Percentiles rank a stretch among this genome's conserved stretches.
These are phyloP conservation scores for Colletotrichum cordylinicola DNA, from an alignment of 2,329 filamentous ascomycete genomes.

Conservation along the genomic window DNA sequence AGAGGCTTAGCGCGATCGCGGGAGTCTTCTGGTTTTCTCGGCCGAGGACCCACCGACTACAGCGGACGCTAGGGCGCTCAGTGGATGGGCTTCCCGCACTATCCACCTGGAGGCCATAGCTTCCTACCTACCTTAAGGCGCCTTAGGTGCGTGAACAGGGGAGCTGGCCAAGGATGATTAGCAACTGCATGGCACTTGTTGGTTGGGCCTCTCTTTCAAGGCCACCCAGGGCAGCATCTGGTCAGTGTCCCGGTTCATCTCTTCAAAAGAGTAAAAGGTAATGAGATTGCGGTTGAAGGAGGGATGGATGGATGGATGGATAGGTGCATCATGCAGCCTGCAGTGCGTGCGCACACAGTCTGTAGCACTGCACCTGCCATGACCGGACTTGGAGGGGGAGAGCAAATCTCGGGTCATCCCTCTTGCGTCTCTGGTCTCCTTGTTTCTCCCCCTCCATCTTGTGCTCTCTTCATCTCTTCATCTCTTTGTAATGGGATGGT, in stretches of 20 bases:
- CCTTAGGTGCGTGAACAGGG: too few species aligned
- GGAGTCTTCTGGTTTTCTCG: background rate
- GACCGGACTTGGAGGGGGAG: background rate
- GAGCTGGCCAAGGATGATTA: background rate
- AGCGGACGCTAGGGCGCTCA: constrained; percentile 13
- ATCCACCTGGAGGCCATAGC: constrained; percentile 5
- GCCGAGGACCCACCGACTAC: background rate
- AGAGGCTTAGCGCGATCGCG: constrained; percentile 13
- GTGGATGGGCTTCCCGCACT: constrained; percentile 13
- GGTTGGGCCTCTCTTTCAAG: background rate
- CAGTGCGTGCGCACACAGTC: constrained; percentile 14
- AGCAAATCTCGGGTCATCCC: background rate
- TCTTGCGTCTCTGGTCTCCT: background rate
- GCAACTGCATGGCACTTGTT: background rate
- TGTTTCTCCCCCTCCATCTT: background rate
- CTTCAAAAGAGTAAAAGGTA: background rate
- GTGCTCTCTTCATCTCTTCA: background rate
- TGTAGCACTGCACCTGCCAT: constrained; percentile 15
- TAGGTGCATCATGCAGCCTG: constrained; percentile 11
- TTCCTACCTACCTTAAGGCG: background rate
- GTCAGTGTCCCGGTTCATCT: background rate
- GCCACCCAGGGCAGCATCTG: background rate
- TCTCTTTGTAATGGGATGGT: background rate
- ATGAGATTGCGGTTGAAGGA: background rate
- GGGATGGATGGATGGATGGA: background rate